Conservation (phyloP, 345 rosid genomes). For the Moringa oleifera region DNA sequence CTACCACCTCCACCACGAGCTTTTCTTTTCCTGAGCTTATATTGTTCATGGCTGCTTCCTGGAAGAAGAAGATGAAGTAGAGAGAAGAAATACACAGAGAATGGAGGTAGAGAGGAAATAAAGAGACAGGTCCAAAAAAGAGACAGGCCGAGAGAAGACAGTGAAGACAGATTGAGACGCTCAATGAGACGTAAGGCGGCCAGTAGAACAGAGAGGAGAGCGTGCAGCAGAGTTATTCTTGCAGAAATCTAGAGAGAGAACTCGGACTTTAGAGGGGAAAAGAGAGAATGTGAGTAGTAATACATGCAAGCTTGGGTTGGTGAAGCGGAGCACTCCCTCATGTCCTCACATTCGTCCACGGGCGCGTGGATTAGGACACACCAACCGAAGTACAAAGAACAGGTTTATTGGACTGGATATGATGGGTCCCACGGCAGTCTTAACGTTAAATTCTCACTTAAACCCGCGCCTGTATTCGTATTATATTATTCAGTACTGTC, state of each 20-base stretch:
- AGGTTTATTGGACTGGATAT: conserved; percentile 5
- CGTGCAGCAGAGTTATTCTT: conserved; percentile 12
- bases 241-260: conserved; percentile 2
- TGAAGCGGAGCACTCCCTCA: neutral
- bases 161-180: conserved; percentile 8
- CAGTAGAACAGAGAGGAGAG: conserved; percentile 22
- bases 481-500: too few relatives aligned
- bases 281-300: neutral
- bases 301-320: too few relatives aligned
- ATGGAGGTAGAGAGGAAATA: conserved; percentile 1
- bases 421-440: conserved; percentile 22
- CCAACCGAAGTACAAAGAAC: neutral
- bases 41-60: conserved; percentile 11
- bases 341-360: neutral
- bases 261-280: neutral
- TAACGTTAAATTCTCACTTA: too few relatives aligned
- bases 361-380: conserved; percentile 12
- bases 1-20: conserved; percentile 64
- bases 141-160: too few relatives aligned
- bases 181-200: conserved; percentile 8
- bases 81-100: neutral
- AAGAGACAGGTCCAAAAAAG: conserved; percentile 5
- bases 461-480: too few relatives aligned
- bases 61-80: neutral
- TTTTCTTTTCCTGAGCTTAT: conserved; percentile 34